Evolutionary conservation across 306 rosid genomes (phyloP).

Genomic region (Mimosa pudica): DNA sequence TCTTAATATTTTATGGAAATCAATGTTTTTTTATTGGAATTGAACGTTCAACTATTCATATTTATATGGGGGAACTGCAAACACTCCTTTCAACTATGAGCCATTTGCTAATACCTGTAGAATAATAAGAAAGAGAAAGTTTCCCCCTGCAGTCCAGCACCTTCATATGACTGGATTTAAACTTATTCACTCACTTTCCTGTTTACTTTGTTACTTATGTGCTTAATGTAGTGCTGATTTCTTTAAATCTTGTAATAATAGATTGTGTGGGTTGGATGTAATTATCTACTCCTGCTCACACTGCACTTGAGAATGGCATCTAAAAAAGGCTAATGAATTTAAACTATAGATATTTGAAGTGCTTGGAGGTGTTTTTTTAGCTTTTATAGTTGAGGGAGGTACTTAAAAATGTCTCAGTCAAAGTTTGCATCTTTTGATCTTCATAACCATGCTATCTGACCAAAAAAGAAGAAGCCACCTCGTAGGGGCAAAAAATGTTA

Average conservation of each 20-base stretch:
- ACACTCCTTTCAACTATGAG: not conserved
- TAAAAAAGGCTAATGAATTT: not conserved
- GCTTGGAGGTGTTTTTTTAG: not conserved
- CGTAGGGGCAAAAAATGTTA: not conserved
- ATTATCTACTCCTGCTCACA: not conserved
- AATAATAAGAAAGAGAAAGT: not conserved
- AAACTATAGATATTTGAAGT: not conserved
- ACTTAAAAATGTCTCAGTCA: not conserved
- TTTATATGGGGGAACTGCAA: not conserved
- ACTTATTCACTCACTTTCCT: not conserved
- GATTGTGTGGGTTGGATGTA: not conserved
- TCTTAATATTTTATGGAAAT: constrained; percentile 26
- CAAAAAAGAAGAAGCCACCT: not conserved
- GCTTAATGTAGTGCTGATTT: not conserved
- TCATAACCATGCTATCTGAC: not conserved
- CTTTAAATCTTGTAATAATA: not conserved
- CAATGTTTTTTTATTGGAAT: not conserved
- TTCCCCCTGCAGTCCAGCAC: too few relatives aligned
- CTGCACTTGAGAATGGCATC: not conserved
- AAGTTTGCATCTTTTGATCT: not conserved
- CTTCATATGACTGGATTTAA: not conserved
- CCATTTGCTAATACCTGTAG: not conserved
- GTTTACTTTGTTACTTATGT: not conserved
- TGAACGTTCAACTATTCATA: not conserved
- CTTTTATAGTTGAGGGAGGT: not conserved